phyloP scores from a whole-genome alignment of 176 grass and related monocot species.

The Chloris gayana region DNA sequence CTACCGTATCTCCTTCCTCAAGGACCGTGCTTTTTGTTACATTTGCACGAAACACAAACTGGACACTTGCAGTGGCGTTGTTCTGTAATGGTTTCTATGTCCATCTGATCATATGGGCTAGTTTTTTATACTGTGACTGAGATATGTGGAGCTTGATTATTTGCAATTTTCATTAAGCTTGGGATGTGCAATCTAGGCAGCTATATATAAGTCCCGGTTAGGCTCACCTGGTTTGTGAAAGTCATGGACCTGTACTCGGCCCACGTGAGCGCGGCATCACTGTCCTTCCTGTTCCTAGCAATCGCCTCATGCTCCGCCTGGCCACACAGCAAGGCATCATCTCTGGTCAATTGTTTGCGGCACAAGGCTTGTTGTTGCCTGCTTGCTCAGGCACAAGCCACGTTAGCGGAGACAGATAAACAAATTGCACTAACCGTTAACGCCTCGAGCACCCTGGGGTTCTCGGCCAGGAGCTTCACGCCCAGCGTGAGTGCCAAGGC shows the following conservation, averaged over 20 bases:
- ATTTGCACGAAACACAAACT: conserved; percentile 20
- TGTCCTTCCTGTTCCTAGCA: conserved; percentile 55
- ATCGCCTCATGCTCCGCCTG: conserved; percentile 87
- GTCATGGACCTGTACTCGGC: conserved; percentile 86
- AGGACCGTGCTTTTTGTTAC: conserved; percentile 5
- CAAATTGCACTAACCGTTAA: conserved; percentile 54
- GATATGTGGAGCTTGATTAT: conserved; percentile 11
- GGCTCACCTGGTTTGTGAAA: conserved; percentile 77
- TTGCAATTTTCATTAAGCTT: conserved; percentile 36
- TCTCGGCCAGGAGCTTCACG: conserved; percentile 68
- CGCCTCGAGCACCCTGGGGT: conserved; percentile 56
- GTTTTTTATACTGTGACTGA: neutral
- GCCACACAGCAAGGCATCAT: conserved; percentile 47
- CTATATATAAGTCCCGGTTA: conserved; percentile 25
- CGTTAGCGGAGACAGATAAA: neutral
- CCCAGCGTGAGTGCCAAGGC: conserved; percentile 78
- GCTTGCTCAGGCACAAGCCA: conserved; percentile 10
- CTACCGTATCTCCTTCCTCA: conserved; percentile 14
- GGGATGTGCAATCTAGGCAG: neutral
- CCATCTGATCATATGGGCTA: neutral
- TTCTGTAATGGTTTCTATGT: neutral
- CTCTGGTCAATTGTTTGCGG: conserved; percentile 33
- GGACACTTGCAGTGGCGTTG: conserved; percentile 13
- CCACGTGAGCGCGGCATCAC: conserved; percentile 71
- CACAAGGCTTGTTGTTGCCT: conserved; percentile 30